Base-by-base conservation (phyloP, 2,329 filamentous ascomycete species). In the Cladophialophora immunda region DNA sequence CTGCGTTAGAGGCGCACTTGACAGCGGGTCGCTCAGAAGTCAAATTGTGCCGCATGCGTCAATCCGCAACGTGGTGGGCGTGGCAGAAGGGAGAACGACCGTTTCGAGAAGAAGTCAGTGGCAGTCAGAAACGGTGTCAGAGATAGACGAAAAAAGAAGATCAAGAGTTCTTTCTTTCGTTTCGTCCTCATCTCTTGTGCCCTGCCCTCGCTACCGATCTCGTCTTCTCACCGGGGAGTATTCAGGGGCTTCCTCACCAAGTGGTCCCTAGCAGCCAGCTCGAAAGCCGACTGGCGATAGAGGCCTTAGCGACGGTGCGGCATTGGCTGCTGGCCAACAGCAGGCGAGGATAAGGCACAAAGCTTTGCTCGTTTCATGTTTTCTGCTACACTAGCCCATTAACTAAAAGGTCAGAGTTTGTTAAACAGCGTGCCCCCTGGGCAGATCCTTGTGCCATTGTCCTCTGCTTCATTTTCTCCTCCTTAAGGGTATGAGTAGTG, bases 331-430 rank as follows among this genome's bases (percentile, higher is more conserved):
- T 9, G 34, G 29, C 36, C 52, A 57, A 56, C 25, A 41, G 6
- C 38, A 45, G 34, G 50, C 36, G 36, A 30, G 30, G 25, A 25
- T 32, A 32, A 36, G 45, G 41, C 58, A 60, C 32, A 47, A n/a
- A 50, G 53, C 41, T 30, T 29, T 64, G 62, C 53, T 65, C 54
- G 66, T 68, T 68, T 68, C 66, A 68, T 38, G 59, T 63, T 52
- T 55, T 57, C 58, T 55, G 62, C 65, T 36, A 62, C 66, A 68
- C 66, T 68, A 68, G 63, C 47, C 52, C 38, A 38, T 27, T 29
- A 62, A 29, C 45, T 61, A 30, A n/a, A 52, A 27, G 22, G 2
- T 36, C 55, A 22, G 34, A 50, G 45, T 50, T 50, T 50, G 45
- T 25, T 50, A 57, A 57, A 57, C 55, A 34, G 6, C 17, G 3